Base-by-base conservation (phyloP, 495 filamentous ascomycete genomes). In the Haplographium delicatum region DNA sequence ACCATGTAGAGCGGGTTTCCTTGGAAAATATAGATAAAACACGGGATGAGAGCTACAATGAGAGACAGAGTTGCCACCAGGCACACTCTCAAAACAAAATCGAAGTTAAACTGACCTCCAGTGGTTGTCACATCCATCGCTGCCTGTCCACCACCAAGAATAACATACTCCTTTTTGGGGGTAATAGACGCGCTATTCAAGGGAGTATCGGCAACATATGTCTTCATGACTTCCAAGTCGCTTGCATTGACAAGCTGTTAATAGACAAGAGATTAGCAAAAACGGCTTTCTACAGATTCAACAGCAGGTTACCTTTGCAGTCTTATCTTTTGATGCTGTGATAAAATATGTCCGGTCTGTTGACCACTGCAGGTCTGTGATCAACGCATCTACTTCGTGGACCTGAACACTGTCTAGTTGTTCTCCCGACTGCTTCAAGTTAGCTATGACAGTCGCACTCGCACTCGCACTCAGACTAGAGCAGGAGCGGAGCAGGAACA, bases 71-170 rank as follows among this genome's bases (percentile, higher is more conserved):
- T 4, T n/a, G 35, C 18, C 18, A 19, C 5, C 13, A 39, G 11
- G 16, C 4, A 4, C 13, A 19, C 35, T 39, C 22, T 5, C 18
- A 5, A 20, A 39, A 4, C 22, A 39, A 19, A 39, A 35, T 23
- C 3, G 13, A 25, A 4, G 22, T 23, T 10, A 26, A n/a, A 43
- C 28, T 31, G 15, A 44, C 42, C 26, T n/a, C 15, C 19, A 10
- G 42, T 44, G 15, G 87, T 94, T n/a, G 93, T 98, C 67, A 98
- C 93, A 68, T 96, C 93, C 88, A 96, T 96, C 60, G 93, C 93
- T 49, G 91, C 93, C 71, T 98, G 93, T 51, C 93, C 93, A 75
- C 93, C 93, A 54, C 93, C 93, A 18, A 98, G 84, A 63, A 98
- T 93, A 35, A 97, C 89, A 62, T 87, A 98, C 61, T 96, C 89